Percentiles rank a stretch among this genome's conserved stretches.
phyloP scores from a whole-genome alignment of 2,329 filamentous ascomycete species.

The Beauveria scarabaeidicola region DNA sequence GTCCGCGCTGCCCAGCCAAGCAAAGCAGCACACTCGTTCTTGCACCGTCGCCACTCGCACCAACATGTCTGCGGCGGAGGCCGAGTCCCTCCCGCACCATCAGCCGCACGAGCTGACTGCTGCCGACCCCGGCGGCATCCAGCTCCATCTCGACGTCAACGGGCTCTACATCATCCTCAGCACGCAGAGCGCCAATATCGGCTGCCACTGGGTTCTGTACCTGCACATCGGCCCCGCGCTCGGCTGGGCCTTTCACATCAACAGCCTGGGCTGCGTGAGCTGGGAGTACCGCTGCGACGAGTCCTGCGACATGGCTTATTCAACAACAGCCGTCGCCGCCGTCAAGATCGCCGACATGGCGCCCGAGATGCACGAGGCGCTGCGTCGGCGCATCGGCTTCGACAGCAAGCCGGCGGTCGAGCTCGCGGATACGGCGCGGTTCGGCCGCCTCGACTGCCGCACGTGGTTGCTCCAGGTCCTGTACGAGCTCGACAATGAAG shows the following conservation, averaged over 20 bases:
- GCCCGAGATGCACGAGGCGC: constrained; percentile 7
- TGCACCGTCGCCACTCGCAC: not conserved
- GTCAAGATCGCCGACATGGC: constrained; percentile 7
- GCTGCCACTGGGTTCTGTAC: constrained; percentile 5
- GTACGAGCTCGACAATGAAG: constrained; percentile 14
- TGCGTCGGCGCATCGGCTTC: not conserved
- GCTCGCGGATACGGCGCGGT: constrained; percentile 6
- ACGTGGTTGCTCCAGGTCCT: constrained; percentile 13
- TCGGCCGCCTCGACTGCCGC: constrained; percentile 10
- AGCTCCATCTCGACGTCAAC: constrained; percentile 5
- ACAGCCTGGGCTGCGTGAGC: not conserved
- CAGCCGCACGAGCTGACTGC: not conserved
- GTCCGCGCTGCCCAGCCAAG: not conserved
- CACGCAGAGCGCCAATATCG: not conserved
- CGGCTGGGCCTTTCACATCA: constrained; percentile 8
- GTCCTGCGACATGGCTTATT: not conserved
- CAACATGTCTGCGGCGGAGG: constrained; percentile 1
- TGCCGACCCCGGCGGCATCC: not conserved
- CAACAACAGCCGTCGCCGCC: not conserved
- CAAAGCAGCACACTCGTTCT: not conserved
- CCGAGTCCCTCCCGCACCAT: not conserved
- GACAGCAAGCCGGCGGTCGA: not conserved
- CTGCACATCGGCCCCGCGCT: not conserved
- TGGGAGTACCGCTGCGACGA: constrained; percentile 7
- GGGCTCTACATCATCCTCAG: constrained; percentile 5